A percentile compares a stretch with the other conserved stretches of the same genome.
phyloP scores from a whole-genome alignment of 2,329 filamentous ascomycete genomes.

The Pseudogymnoascus sp. region DNA sequence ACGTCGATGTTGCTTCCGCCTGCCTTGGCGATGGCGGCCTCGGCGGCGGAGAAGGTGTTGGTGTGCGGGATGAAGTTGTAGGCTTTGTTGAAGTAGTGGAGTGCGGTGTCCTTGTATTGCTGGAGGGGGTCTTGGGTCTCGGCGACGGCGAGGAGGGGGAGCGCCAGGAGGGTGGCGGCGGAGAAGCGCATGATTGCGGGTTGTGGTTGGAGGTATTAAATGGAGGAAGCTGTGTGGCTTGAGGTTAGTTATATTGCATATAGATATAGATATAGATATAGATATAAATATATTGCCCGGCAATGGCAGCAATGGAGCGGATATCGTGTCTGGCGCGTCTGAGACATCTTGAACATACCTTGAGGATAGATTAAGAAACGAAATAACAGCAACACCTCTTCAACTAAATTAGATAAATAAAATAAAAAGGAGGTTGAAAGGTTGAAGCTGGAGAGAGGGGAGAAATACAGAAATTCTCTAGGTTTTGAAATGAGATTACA shows the following conservation, averaged over 20 bases:
- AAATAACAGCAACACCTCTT: constrained; percentile 5
- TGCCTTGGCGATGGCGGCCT: constrained; percentile 43
- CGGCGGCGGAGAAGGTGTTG: constrained; percentile 34
- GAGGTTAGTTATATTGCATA: neutral
- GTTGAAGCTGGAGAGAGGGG: neutral
- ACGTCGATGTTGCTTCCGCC: constrained; percentile 45
- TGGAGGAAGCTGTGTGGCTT: neutral
- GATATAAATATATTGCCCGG: neutral
- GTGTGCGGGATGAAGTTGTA: constrained; percentile 47
- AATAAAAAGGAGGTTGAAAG: constrained; percentile 2
- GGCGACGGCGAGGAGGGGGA: constrained; percentile 48
- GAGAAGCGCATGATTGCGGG: constrained; percentile 48
- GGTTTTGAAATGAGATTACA: constrained; percentile 3
- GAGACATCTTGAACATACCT: neutral
- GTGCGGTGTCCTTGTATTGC: constrained; percentile 56
- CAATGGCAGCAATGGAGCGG: neutral
- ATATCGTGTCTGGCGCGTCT: neutral
- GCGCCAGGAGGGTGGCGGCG: constrained; percentile 40
- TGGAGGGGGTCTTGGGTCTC: constrained; percentile 44
- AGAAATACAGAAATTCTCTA: neutral
- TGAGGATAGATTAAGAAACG: constrained; percentile 12
- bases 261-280: no score
- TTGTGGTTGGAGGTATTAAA: neutral
- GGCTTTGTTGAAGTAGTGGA: constrained; percentile 55
- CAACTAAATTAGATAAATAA: neutral